Conservation (phyloP, 129 eudicot genomes). For the Flaveria robusta region DNA sequence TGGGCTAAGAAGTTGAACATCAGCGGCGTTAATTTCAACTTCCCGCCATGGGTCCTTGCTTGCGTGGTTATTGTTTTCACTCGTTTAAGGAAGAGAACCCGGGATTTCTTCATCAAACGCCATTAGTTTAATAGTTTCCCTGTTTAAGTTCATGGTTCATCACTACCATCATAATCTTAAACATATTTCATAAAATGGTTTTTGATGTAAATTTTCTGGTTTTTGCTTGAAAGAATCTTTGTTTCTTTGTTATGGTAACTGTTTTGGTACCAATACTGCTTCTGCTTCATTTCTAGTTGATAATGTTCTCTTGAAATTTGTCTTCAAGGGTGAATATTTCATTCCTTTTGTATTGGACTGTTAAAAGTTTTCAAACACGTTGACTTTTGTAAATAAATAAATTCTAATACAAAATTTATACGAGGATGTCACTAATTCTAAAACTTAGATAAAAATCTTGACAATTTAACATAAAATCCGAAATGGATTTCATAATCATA, state of each 20-base stretch:
- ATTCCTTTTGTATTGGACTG: background rate
- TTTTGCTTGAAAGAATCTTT: conserved; percentile 14
- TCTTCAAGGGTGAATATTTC: background rate
- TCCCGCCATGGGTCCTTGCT: conserved; percentile 88
- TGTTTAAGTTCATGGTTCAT: background rate
- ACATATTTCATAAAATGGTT: conserved; percentile 16
- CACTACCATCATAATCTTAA: conserved; percentile 20
- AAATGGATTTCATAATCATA: background rate
- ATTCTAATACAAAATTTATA: no score
- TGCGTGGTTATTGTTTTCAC: conserved; percentile 75
- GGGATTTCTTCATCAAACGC: conserved; percentile 51
- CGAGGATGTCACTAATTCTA: background rate
- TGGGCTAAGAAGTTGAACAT: conserved; percentile 68
- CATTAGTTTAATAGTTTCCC: conserved; percentile 21
- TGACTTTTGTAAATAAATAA: no score
- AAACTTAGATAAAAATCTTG: background rate
- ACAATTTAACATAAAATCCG: background rate
- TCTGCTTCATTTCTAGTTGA: background rate
- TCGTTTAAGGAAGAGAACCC: conserved; percentile 86
- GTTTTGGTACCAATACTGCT: conserved; percentile 4
- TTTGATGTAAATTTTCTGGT: conserved; percentile 21
- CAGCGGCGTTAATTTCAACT: conserved; percentile 43
- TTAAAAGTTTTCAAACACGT: no score
- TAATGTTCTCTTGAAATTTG: background rate
- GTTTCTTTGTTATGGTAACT: background rate